Conservation (phyloP, 371 early-diverging fungal genomes). For the Lichtheimia corymbifera region DNA sequence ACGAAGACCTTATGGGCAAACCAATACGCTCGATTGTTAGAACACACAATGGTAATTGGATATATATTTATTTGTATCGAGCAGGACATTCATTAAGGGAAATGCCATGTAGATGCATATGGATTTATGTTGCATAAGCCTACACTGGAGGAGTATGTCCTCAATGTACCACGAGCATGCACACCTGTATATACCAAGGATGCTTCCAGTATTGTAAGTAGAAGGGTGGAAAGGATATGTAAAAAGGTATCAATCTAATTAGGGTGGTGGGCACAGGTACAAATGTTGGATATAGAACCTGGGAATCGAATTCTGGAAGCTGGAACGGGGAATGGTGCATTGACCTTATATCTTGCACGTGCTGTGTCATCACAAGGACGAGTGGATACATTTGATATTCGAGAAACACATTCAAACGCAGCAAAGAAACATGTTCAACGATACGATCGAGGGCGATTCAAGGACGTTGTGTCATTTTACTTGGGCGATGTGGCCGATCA, state of each 20-base stretch:
- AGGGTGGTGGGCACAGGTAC: conserved; percentile 30
- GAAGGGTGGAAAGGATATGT: neutral
- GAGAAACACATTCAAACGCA: conserved; percentile 47
- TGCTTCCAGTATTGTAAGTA: conserved; percentile 60
- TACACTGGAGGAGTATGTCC: conserved; percentile 69
- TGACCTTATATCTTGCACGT: conserved; percentile 69
- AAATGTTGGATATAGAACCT: conserved; percentile 64
- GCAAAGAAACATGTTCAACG: conserved; percentile 57
- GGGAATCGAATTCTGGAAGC: conserved; percentile 71
- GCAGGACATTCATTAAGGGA: neutral
- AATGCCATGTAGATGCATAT: conserved; percentile 16
- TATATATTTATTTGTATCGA: neutral
- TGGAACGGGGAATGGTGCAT: conserved; percentile 76
- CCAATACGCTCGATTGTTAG: conserved; percentile 47
- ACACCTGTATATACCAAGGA: conserved; percentile 82
- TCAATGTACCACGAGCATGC: conserved; percentile 60
- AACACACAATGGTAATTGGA: conserved; percentile 38
- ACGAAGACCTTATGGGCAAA: conserved; percentile 53
- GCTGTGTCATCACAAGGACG: conserved; percentile 52
- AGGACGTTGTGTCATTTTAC: conserved; percentile 49
- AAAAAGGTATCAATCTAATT: neutral
- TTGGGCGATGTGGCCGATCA: conserved; percentile 48
- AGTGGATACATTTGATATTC: conserved; percentile 66
- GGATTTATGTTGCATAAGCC: conserved; percentile 69
- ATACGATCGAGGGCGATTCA: conserved; percentile 61